phyloP scores from a whole-genome alignment of 75 land plant species.

The Picea sitchensis region DNA sequence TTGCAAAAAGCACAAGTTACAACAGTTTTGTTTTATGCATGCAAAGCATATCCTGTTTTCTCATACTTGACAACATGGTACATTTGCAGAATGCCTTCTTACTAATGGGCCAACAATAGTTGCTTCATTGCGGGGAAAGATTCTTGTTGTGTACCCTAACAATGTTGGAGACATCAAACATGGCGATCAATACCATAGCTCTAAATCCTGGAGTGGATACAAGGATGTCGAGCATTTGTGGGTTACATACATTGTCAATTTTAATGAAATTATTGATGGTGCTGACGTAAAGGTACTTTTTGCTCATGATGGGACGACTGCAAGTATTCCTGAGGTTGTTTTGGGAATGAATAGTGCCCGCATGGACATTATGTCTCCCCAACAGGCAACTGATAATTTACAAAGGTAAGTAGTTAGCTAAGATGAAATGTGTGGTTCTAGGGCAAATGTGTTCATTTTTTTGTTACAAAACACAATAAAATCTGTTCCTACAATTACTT shows the following conservation, averaged over 20 bases:
- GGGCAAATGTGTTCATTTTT: not conserved
- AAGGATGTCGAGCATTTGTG: not conserved
- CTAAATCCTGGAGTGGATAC: not conserved
- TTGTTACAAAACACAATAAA: not conserved
- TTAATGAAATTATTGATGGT: not conserved
- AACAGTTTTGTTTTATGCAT: not conserved
- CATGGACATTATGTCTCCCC: not conserved
- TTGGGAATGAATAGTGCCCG: not conserved
- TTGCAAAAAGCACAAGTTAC: not conserved
- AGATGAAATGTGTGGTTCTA: constrained; percentile 4
- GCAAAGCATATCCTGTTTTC: not conserved
- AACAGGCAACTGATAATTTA: not conserved
- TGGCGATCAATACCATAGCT: not conserved
- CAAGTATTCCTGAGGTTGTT: constrained; percentile 8
- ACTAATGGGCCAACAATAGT: constrained; percentile 6
- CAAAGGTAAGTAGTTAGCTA: not conserved
- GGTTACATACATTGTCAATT: constrained; percentile 4
- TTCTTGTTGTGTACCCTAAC: constrained; percentile 4
- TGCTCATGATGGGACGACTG: constrained; percentile 4
- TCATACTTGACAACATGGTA: not conserved
- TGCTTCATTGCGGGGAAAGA: not conserved
- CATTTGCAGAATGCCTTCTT: constrained; percentile 7
- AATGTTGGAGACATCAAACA: constrained; percentile 3
- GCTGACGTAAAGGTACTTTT: constrained; percentile 2
- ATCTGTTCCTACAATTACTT: not conserved